Conservation (phyloP, 148 eudicot genomes). For the Diospyros kaki region DNA sequence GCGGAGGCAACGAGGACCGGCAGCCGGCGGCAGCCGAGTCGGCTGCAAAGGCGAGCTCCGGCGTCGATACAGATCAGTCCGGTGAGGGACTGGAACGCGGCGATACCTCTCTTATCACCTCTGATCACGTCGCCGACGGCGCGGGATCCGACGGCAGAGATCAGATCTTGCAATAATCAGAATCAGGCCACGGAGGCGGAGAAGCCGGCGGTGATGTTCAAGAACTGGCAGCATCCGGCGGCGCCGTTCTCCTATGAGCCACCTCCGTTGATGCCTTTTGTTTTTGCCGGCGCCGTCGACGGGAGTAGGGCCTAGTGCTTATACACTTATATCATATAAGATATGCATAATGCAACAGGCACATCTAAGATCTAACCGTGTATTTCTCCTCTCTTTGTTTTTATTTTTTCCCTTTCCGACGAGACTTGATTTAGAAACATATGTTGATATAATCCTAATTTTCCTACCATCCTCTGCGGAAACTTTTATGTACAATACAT, state of each 20-base stretch:
- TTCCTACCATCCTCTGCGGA: too few species aligned
- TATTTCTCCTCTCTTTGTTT: too few species aligned
- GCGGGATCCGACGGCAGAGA: slow-evolving; percentile 22
- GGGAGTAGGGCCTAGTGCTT: background rate
- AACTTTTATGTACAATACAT: too few species aligned
- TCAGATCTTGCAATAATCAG: slow-evolving; percentile 12
- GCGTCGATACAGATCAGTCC: slow-evolving; percentile 56
- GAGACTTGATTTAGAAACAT: too few species aligned
- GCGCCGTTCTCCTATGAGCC: slow-evolving; percentile 41
- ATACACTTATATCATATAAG: too few species aligned
- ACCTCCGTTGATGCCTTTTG: slow-evolving; percentile 7
- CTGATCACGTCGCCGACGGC: slow-evolving; percentile 46
- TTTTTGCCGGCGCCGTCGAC: slow-evolving; percentile 7
- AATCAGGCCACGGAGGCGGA: slow-evolving; percentile 22
- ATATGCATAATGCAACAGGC: too few species aligned
- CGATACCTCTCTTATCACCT: slow-evolving; percentile 67
- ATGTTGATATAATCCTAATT: too few species aligned
- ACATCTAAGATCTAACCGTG: too few species aligned
- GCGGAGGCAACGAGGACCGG: slow-evolving; percentile 22
- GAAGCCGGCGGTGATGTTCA: slow-evolving; percentile 19
- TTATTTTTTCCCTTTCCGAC: too few species aligned
- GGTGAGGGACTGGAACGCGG: slow-evolving; percentile 58
- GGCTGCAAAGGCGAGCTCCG: slow-evolving; percentile 58
- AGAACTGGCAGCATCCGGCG: slow-evolving; percentile 43
- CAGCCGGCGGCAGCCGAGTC: slow-evolving; percentile 36